Percentiles rank a stretch among this genome's conserved stretches.
phyloP scores from a whole-genome alignment of 139 green algal species.

The Tetraselmis striata region DNA sequence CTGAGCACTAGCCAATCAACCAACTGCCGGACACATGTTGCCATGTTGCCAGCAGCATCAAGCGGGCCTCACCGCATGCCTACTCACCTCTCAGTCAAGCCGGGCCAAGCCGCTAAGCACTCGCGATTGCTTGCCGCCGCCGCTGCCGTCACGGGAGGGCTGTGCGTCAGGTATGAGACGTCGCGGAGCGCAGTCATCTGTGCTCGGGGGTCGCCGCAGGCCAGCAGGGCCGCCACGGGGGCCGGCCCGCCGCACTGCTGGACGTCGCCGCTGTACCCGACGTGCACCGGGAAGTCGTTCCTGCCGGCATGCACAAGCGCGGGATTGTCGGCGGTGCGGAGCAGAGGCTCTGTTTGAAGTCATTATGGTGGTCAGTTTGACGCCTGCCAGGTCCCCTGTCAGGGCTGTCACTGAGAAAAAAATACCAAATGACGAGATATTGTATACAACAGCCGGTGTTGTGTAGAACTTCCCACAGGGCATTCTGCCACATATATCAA shows the following conservation, averaged over 20 bases:
- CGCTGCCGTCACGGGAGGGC: neutral
- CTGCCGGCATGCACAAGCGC: too few species aligned
- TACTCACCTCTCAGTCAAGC: neutral
- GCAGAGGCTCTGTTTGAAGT: too few species aligned
- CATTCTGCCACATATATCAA: too few species aligned
- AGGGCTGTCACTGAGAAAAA: too few species aligned
- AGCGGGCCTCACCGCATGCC: neutral
- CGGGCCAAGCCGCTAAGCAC: neutral
- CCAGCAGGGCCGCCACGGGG: neutral
- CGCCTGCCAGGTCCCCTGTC: too few species aligned
- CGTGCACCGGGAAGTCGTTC: neutral
- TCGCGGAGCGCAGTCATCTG: neutral
- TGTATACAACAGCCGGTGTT: too few species aligned
- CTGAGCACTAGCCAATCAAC: neutral
- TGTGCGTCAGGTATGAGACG: neutral
- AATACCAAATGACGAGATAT: too few species aligned
- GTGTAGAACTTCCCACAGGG: too few species aligned
- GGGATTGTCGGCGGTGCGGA: too few species aligned
- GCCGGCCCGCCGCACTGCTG: neutral
- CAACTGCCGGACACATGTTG: neutral
- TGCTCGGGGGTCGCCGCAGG: neutral
- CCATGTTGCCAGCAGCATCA: neutral
- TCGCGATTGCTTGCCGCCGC: neutral
- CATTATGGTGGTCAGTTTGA: too few species aligned
- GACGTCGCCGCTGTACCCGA: neutral